Evolutionary conservation across 768 basidiomycete genomes (phyloP).

Genomic region (Amanita fuliginea): DNA sequence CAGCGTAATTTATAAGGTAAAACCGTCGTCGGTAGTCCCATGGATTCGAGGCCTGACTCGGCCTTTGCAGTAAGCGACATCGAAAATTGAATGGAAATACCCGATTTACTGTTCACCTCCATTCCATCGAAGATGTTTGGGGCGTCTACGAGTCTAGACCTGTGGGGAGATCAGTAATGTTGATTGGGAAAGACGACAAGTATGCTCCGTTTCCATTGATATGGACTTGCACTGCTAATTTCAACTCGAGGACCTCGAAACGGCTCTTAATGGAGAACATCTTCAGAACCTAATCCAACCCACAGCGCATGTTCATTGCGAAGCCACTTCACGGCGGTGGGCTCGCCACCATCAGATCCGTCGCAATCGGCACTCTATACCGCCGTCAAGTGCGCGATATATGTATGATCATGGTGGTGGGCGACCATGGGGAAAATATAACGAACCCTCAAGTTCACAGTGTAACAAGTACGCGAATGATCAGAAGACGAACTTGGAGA

Average conservation of each 20-base stretch:
- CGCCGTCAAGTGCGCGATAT: background rate
- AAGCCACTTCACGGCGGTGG: no score
- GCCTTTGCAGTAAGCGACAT: no score
- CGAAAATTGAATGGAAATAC: no score
- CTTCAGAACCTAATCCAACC: slow-evolving; percentile 4
- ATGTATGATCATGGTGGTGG: slow-evolving; percentile 31
- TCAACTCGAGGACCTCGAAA: no score
- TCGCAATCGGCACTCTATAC: background rate
- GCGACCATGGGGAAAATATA: slow-evolving; percentile 22
- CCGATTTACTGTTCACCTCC: no score
- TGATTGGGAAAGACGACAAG: background rate
- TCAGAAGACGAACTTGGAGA: slow-evolving; percentile 18
- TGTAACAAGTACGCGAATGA: background rate
- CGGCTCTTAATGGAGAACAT: no score
- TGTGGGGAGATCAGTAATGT: slow-evolving; percentile 10
- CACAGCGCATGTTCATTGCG: slow-evolving; percentile 28
- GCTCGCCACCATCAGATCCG: no score
- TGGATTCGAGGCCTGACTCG: no score
- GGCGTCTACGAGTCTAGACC: slow-evolving; percentile 54
- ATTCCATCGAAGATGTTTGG: slow-evolving; percentile 32
- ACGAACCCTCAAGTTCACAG: slow-evolving; percentile 13
- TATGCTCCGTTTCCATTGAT: slow-evolving; percentile 29
- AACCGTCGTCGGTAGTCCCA: no score
- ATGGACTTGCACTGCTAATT: no score
- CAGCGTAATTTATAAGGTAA: no score